phyloP scores from a whole-genome alignment of 257 asterid species.

The Thymus mandschuricus region DNA sequence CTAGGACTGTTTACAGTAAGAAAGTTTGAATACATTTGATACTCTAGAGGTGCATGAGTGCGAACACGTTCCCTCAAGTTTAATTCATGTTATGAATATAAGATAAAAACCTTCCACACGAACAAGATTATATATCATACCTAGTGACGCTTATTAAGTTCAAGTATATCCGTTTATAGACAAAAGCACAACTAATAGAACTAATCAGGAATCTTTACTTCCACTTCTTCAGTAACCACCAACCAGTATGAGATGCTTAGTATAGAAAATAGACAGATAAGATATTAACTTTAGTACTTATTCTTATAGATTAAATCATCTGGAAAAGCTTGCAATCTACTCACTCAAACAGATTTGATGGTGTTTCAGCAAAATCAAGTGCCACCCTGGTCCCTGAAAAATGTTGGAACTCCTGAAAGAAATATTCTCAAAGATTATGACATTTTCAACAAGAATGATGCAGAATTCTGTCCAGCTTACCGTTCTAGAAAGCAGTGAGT shows the following conservation, averaged over 20 bases:
- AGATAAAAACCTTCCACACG: neutral
- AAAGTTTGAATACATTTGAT: neutral
- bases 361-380: constrained; percentile 95
- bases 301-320: constrained; percentile 8
- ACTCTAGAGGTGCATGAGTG: constrained; percentile 3
- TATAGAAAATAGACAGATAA: constrained; percentile 28
- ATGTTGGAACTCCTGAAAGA: constrained; percentile 90
- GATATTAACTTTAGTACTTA: constrained; percentile 13
- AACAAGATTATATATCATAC: neutral
- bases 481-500: constrained; percentile 98
- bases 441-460: constrained; percentile 21
- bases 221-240: too few species aligned
- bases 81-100: neutral
- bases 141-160: neutral
- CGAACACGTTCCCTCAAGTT: neutral
- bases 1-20: constrained; percentile 9
- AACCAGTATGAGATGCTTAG: constrained; percentile 18
- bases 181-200: neutral
- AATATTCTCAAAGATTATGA: constrained; percentile 27
- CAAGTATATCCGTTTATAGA: neutral
- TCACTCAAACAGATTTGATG: constrained; percentile 96
- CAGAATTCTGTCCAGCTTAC: constrained; percentile 42
- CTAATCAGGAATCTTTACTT: neutral
- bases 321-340: constrained; percentile 35
- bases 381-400: constrained; percentile 91